Conservation (phyloP, 106 monocot species). For the Hemerocallis citrina region DNA sequence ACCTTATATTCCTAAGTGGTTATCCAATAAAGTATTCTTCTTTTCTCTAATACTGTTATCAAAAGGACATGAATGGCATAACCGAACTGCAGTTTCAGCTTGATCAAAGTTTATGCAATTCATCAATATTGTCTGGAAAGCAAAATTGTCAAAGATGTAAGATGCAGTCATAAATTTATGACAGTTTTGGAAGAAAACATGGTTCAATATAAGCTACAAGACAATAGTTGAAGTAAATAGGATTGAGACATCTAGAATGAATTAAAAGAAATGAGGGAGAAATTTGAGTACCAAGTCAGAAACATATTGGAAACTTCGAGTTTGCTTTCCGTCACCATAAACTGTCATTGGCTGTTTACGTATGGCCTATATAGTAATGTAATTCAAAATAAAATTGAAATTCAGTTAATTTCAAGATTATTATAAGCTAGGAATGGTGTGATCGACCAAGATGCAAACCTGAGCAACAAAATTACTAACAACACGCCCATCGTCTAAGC, state of each 20-base stretch:
- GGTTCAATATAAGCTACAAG: too few species aligned
- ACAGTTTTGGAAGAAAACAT: too few species aligned
- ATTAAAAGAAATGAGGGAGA: neutral
- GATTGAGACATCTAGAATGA: neutral
- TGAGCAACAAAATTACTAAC: slow-evolving; percentile 93
- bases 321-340: slow-evolving; percentile 78
- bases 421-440: too few species aligned
- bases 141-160: neutral
- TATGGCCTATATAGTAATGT: slow-evolving; percentile 33
- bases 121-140: neutral
- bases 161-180: neutral
- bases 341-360: slow-evolving; percentile 65
- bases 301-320: slow-evolving; percentile 76
- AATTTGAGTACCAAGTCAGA: slow-evolving; percentile 49
- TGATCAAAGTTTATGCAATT: neutral
- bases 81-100: neutral
- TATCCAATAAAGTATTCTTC: too few species aligned
- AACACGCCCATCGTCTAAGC: slow-evolving; percentile 79
- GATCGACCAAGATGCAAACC: slow-evolving; percentile 18
- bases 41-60: neutral
- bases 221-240: neutral
- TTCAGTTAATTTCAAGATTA: neutral
- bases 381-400: neutral
- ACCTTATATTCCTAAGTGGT: too few species aligned
- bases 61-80: neutral